These are phyloP conservation scores for Andrographis paniculata DNA, from an alignment of 305 asterid genomes.

Conservation along the genomic window DNA sequence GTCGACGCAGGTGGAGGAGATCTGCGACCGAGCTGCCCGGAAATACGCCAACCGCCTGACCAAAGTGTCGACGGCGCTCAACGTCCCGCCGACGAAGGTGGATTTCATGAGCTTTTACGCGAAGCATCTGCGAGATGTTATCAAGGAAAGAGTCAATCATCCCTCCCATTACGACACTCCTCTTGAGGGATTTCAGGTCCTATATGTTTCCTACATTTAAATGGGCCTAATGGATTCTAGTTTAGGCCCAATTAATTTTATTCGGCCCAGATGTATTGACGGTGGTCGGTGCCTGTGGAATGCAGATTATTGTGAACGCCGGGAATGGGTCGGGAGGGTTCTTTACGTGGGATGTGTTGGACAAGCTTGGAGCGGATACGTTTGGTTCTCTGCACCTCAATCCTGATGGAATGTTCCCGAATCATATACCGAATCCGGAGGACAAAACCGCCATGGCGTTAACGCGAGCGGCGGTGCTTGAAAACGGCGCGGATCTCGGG, in stretches of 20 bases:
- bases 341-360: slow-evolving; percentile 85
- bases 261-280: no score
- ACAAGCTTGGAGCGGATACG: slow-evolving; percentile 92
- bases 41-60: slow-evolving; percentile 60
- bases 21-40: slow-evolving; percentile 67
- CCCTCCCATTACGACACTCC: slow-evolving; percentile 64
- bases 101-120: slow-evolving; percentile 76
- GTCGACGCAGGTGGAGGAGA: slow-evolving; percentile 64
- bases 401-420: slow-evolving; percentile 94
- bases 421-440: slow-evolving; percentile 91
- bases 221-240: not conserved
- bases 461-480: slow-evolving; percentile 65
- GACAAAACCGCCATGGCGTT: slow-evolving; percentile 80
- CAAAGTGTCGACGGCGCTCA: slow-evolving; percentile 50
- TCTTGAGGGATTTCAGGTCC: slow-evolving; percentile 78
- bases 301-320: slow-evolving; percentile 86
- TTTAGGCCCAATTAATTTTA: not conserved
- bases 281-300: not conserved
- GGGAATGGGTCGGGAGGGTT: slow-evolving; percentile 97
- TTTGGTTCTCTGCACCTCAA: slow-evolving; percentile 84
- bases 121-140: slow-evolving; percentile 54
- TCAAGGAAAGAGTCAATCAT: slow-evolving; percentile 68
- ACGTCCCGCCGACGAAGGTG: slow-evolving; percentile 34
- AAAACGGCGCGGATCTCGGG: slow-evolving; percentile 69
- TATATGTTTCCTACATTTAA: no score